phyloP scores from a whole-genome alignment of 805 yeast genomes.

The Hemisphaericaspora nanyangensis region DNA sequence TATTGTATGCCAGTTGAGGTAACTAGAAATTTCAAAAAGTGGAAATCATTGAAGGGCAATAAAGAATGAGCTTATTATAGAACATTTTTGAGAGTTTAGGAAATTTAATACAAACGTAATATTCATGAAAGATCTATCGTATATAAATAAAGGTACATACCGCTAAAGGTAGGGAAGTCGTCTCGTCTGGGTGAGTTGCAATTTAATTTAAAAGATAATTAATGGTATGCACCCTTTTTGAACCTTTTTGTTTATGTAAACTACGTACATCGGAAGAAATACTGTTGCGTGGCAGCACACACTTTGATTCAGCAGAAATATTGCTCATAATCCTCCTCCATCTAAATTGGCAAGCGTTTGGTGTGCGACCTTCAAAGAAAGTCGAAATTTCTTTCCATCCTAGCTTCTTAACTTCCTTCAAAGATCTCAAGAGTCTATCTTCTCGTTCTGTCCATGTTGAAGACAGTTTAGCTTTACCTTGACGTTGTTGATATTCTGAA shows the following conservation, averaged over 20 bases:
- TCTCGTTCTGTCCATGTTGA: slow-evolving; percentile 77
- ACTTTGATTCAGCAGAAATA: slow-evolving; percentile 12
- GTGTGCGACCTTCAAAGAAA: slow-evolving; percentile 75
- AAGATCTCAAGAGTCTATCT: slow-evolving; percentile 64
- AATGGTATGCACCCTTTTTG: slow-evolving; percentile 6
- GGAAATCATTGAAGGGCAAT: slow-evolving; percentile 33
- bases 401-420: slow-evolving; percentile 76
- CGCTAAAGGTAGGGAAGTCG: too few species aligned
- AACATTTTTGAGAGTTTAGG: too few species aligned
- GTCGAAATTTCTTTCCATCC: slow-evolving; percentile 89
- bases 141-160: too few species aligned
- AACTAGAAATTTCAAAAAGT: slow-evolving; percentile 29
- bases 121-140: too few species aligned
- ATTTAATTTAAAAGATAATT: slow-evolving; percentile 6
- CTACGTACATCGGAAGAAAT: too few species aligned
- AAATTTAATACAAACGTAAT: too few species aligned
- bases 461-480: slow-evolving; percentile 28
- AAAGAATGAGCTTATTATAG: too few species aligned
- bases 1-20: slow-evolving; percentile 74
- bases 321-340: slow-evolving; percentile 67
- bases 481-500: slow-evolving; percentile 4
- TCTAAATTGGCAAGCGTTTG: slow-evolving; percentile 85
- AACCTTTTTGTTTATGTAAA: too few species aligned
- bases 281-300: too few species aligned
- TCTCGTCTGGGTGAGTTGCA: too few species aligned